Evolutionary conservation across 768 basidiomycete genomes (phyloP), one percentile per base, ranked within the genome.

Genomic region (Pholiota molesta): DNA sequence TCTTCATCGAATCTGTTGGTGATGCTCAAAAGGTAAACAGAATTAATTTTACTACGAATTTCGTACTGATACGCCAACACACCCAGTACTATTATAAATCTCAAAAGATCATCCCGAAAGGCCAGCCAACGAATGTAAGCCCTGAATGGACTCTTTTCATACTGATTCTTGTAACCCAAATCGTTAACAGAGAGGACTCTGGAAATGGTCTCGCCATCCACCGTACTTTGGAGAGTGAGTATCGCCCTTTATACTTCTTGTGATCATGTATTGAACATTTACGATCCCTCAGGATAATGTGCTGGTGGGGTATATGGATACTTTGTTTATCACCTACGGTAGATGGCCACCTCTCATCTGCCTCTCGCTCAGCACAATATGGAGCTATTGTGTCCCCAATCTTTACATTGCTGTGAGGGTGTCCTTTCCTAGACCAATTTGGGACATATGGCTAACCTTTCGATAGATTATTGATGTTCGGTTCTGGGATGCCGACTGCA

Each of bases 211-310:
- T 23, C 80, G 88, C 3, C 87, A 90, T 65, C 88, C 89, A 19
- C 85, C 87, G 0, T 90, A 89, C 69, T 89, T 89, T 66, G 88
- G 88, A 68, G 89, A 90, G 84, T 87, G 74, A 69, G 80, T 78
- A 1, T 16, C 68, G 9, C 29, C 19, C 29, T 49, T 8, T 44
- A 17, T 21, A 19, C 14, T 17, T 65, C 58, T 33, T 16, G 19
- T 61, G 7, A 23, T 49, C 3, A 31, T 28, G 19, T 14, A 5
- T 7, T 21, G 29, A 42, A 37, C 31, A 57, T 37, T 63, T 16
- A 59, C 52, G 13, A 21, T 14, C 17, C 31, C 6, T 59, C 28
- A 85, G 83, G 69, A 87, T 86, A 58, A 70, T 86, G 61, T 86
- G 84, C 66, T 87, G 86, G 85, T 87, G 85, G 85, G 87, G 86